Percentiles rank a stretch among this genome's conserved stretches.
These are phyloP conservation scores for Berberis vulgaris DNA, from an alignment of 164 flowering plant species.

Conservation along the genomic window DNA sequence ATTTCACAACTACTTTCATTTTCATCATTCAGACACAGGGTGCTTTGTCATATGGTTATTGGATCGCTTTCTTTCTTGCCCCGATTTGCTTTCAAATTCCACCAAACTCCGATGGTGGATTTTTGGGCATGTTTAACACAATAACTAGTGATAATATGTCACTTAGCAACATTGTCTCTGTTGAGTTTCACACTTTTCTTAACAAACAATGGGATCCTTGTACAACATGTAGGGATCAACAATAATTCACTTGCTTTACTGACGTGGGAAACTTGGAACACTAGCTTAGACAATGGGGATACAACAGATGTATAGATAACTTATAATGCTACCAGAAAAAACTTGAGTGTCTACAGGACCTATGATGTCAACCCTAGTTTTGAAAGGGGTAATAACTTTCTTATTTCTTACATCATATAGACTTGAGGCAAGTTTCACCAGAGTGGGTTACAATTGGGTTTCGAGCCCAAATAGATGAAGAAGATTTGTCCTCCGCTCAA, in stretches of 20 bases:
- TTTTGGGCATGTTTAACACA: slow-evolving; percentile 13
- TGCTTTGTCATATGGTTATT: background rate
- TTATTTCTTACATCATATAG: slow-evolving; percentile 10
- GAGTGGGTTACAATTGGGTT: slow-evolving; percentile 16
- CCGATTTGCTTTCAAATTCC: slow-evolving; percentile 15
- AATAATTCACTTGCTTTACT: slow-evolving; percentile 11
- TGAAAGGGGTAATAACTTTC: background rate
- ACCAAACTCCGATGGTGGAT: slow-evolving; percentile 15
- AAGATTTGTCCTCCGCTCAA: too few species aligned
- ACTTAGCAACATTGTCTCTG: slow-evolving; percentile 6
- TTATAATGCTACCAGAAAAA: slow-evolving; percentile 11
- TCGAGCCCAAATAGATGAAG: too few species aligned
- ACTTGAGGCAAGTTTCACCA: slow-evolving; percentile 13
- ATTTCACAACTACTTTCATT: slow-evolving; percentile 32
- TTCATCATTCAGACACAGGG: slow-evolving; percentile 10
- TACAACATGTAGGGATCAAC: slow-evolving; percentile 29
- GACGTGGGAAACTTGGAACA: slow-evolving; percentile 8
- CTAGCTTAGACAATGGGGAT: background rate
- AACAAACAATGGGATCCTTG: slow-evolving; percentile 20
- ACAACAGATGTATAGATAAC: slow-evolving; percentile 8
- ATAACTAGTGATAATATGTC: background rate
- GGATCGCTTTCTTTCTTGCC: slow-evolving; percentile 24
- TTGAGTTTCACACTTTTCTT: slow-evolving; percentile 24
- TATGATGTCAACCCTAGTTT: slow-evolving; percentile 7
- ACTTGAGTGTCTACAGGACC: slow-evolving; percentile 9